Base-by-base conservation (phyloP, 495 filamentous ascomycete genomes). In the Baudoinia panamericana region DNA sequence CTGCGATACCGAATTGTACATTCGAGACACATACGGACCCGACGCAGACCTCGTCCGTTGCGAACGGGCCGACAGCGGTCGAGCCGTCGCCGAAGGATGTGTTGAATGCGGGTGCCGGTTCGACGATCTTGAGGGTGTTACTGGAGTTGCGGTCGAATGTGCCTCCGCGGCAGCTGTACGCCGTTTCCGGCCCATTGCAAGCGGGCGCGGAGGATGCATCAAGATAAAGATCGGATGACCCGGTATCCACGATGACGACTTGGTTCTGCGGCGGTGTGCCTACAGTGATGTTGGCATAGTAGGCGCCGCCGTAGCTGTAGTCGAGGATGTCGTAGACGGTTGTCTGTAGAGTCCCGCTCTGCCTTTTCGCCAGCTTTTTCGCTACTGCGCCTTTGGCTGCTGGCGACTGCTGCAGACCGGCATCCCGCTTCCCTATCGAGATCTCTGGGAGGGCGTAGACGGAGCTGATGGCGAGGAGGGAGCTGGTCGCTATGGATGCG, bases 181-280 rank as follows among this genome's bases (percentile, higher is more conserved):
- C 26, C 16, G 31, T 27, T 11, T 30, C 17, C n/a, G n/a, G n/a
- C n/a, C n/a, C n/a, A n/a, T n/a, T n/a, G 45, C 45, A 48, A 17
- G 45, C 34, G 6, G 39, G 13, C 2, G 45, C 38, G 30, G 23
- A 23, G 30, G 39, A 22, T 23, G 45, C 45, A 33, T 48, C 45
- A 33, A 48, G 39, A 39, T 48, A 48, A 32, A 48, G 45, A 28
- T 50, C 42, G 5, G 46, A 50, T 12, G 46, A 50, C 16, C 51
- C 51, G 19, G 51, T 51, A 25, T 53, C 51, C n/a, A 53, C 31
- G 19, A 45, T 36, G 25, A 53, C 41, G 28, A 40, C 33, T n/a
- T 50, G 32, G 10, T 36, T 3, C 39, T 53, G 46, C 9, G 51
- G 51, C 9, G 50, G 51, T 2, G 47, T 50, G 32, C 51, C 51